Evolutionary conservation across 164 flowering plant genomes (phyloP).

Genomic region (Chimonanthus salicifolius): DNA sequence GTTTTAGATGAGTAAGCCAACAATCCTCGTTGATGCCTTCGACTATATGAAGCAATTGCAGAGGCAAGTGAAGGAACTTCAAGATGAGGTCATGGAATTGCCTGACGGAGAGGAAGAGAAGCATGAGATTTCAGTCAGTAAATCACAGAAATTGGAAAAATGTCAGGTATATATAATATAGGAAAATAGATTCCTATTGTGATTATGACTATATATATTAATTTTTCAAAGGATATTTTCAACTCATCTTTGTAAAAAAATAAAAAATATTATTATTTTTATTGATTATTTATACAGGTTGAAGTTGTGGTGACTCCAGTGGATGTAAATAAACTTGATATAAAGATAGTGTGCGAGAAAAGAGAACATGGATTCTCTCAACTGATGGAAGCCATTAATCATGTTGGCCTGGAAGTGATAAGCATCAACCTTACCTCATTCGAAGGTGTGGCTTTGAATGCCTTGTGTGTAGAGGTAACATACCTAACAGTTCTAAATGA

Average conservation of each 20-base stretch:
- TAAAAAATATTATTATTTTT: too few species aligned
- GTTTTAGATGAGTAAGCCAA: slow-evolving; percentile 60
- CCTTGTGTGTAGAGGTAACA: slow-evolving; percentile 46
- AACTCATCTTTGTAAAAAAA: not conserved
- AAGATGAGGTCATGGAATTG: slow-evolving; percentile 40
- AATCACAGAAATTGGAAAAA: not conserved
- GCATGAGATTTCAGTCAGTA: not conserved
- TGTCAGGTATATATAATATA: not conserved
- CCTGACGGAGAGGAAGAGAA: slow-evolving; percentile 31
- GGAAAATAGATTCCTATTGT: not conserved
- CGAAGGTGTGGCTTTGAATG: slow-evolving; percentile 39
- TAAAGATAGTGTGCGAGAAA: slow-evolving; percentile 43
- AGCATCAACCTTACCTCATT: slow-evolving; percentile 46
- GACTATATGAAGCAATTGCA: slow-evolving; percentile 50
- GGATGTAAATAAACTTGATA: slow-evolving; percentile 39
- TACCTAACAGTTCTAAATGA: not conserved
- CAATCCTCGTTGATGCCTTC: slow-evolving; percentile 62
- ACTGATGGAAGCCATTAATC: slow-evolving; percentile 43
- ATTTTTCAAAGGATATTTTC: not conserved
- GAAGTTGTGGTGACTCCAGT: slow-evolving; percentile 39
- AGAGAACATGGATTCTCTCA: slow-evolving; percentile 42
- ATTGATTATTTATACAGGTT: slow-evolving; percentile 27
- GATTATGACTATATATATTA: too few species aligned
- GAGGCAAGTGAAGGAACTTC: slow-evolving; percentile 37
- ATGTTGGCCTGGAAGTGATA: slow-evolving; percentile 45